Base-by-base conservation (phyloP, 805 yeast species). In the Monosporozyma aerobia region DNA sequence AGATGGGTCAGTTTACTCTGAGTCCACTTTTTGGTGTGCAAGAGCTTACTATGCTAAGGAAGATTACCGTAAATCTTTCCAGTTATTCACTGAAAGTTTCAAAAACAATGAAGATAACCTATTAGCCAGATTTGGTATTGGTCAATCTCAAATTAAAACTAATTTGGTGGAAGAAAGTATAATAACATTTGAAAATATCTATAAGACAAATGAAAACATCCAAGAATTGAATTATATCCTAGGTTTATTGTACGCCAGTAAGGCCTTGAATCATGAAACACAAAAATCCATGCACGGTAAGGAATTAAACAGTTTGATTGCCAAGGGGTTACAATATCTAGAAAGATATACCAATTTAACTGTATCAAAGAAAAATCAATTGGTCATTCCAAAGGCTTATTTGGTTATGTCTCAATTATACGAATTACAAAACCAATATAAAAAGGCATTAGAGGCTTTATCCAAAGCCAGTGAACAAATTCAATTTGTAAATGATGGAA, bases 21-120 rank as follows among this genome's bases (percentile, higher is more conserved):
- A 85, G 56, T 82, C 88, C 2, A 68, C 77, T 48, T 87, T 87
- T 60, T 94, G 97, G 98, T 74, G 83, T 52, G 99, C 89, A 3
- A 78, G 98, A 66, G 83, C 86, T 16, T 74, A 79, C 49, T 90
- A 83, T 59, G 75, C 74, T 6, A 65, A 76, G 29, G 70, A 73
- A 1, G 87, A 90, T 60, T 80, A 74, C 62, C 77, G 80, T n/a
- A 77, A 77, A 54, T 84, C 98, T 0, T 87, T 87, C 60, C 77
- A 77, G 52, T 73, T 76, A 60, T 92, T 87, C 67, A 83, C 83
- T 56, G 87, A 81, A 54, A 81, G 97, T 5, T 76, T 81, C 43
- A 81, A 80, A 56, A 70, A 77, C 39, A 81, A 85, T 62, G 87
- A 82, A 40, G 74, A 71, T 48, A 87, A 87, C 59, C 62, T 83